Evolutionary conservation across 305 asterid species (phyloP).

Genomic region (Solanum hybrid): DNA sequence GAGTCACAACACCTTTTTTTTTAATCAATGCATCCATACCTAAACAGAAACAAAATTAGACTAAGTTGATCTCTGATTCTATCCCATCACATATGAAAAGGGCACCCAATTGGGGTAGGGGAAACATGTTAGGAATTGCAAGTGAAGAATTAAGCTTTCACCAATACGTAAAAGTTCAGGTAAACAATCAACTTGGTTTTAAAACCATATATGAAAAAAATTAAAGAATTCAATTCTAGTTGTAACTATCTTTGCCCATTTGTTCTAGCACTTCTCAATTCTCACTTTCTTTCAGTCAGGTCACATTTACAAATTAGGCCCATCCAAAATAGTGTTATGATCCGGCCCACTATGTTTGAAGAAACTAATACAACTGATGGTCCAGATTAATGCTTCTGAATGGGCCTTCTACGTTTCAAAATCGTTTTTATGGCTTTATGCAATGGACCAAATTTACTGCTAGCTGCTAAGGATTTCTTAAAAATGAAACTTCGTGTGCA

Average conservation of each 20-base stretch:
- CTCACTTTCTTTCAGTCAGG: neutral
- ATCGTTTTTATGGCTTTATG: neutral
- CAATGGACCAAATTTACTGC: neutral
- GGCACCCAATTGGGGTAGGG: neutral
- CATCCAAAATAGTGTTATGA: neutral
- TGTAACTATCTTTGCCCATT: neutral
- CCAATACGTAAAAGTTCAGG: neutral
- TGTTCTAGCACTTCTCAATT: neutral
- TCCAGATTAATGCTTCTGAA: neutral
- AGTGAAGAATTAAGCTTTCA: neutral
- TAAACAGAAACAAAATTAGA: neutral
- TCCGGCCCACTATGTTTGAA: neutral
- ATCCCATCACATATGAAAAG: neutral
- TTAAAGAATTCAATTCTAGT: neutral
- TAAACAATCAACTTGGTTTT: neutral
- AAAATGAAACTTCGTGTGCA: neutral
- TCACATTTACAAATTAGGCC: neutral
- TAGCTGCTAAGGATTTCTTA: neutral
- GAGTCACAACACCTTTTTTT: too few species aligned
- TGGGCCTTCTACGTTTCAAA: neutral
- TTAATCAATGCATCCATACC: neutral
- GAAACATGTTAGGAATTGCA: neutral
- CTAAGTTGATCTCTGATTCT: neutral
- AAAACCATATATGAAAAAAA: neutral
- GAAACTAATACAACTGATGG: neutral